These are phyloP conservation scores for Dovyalis caffra DNA, from an alignment of 345 rosid species.

Conservation along the genomic window DNA sequence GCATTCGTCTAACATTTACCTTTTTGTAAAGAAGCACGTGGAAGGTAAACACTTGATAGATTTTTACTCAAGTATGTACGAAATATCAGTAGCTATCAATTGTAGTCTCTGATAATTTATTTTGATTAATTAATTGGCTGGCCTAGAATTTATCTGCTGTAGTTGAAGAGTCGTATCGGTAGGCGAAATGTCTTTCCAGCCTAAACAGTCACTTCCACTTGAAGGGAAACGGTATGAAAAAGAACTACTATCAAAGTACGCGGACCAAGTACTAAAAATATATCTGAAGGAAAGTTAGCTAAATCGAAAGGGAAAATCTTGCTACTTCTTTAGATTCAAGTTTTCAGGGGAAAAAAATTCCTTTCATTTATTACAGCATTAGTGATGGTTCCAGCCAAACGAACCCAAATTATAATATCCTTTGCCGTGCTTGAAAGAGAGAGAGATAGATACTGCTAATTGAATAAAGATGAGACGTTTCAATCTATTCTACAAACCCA, in stretches of 20 bases:
- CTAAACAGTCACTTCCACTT: neutral
- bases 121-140: neutral
- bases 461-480: neutral
- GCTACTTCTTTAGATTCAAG: neutral
- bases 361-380: neutral
- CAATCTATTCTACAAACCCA: neutral
- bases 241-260: neutral
- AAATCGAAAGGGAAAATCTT: neutral
- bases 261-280: too few species aligned
- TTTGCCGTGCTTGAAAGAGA: neutral
- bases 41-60: too few species aligned
- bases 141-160: neutral
- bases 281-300: neutral
- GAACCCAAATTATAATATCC: neutral
- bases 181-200: slow-evolving; percentile 32
- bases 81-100: too few species aligned
- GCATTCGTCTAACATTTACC: too few species aligned
- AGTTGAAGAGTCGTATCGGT: slow-evolving; percentile 8
- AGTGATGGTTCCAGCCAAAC: slow-evolving; percentile 8
- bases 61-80: too few species aligned
- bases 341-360: neutral
- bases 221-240: neutral
- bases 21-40: too few species aligned
- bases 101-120: too few species aligned
- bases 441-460: neutral